phyloP scores from a whole-genome alignment of 805 yeast genomes.

The Soucietia sequanensis region DNA sequence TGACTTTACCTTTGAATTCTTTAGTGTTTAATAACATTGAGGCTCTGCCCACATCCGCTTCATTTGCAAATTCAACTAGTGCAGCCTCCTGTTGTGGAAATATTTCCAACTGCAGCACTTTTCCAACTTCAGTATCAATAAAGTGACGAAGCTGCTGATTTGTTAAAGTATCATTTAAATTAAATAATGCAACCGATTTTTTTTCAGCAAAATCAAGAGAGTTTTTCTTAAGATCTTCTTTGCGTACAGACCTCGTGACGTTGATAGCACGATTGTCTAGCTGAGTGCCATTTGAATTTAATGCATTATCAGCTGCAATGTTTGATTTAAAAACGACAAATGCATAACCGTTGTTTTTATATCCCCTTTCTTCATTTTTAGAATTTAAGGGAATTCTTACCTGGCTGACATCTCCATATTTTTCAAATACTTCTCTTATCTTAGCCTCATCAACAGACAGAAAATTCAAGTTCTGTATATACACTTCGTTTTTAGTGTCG shows the following conservation, averaged over 20 bases:
- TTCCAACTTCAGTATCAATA: slow-evolving; percentile 23
- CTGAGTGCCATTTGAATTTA: slow-evolving; percentile 37
- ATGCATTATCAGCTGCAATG: slow-evolving; percentile 48
- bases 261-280: slow-evolving; percentile 48
- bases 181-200: slow-evolving; percentile 18
- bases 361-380: slow-evolving; percentile 26
- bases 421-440: slow-evolving; percentile 41
- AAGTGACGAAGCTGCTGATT: slow-evolving; percentile 28
- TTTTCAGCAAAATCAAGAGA: slow-evolving; percentile 16
- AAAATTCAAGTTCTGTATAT: slow-evolving; percentile 53
- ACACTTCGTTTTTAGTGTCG: slow-evolving; percentile 45
- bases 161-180: slow-evolving; percentile 34
- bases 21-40: slow-evolving; percentile 41
- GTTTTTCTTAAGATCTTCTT: slow-evolving; percentile 12
- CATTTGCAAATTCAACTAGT: slow-evolving; percentile 44
- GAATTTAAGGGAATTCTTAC: slow-evolving; percentile 48
- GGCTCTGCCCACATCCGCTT: slow-evolving; percentile 51
- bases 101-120: slow-evolving; percentile 37
- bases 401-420: slow-evolving; percentile 53
- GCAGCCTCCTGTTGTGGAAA: slow-evolving; percentile 50
- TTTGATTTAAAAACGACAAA: slow-evolving; percentile 50
- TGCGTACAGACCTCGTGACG: slow-evolving; percentile 37
- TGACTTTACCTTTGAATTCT: slow-evolving; percentile 29
- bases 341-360: slow-evolving; percentile 61
- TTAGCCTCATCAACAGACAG: slow-evolving; percentile 34